Base-by-base conservation (phyloP, 257 asterid species). In the Cinchona pubescens region DNA sequence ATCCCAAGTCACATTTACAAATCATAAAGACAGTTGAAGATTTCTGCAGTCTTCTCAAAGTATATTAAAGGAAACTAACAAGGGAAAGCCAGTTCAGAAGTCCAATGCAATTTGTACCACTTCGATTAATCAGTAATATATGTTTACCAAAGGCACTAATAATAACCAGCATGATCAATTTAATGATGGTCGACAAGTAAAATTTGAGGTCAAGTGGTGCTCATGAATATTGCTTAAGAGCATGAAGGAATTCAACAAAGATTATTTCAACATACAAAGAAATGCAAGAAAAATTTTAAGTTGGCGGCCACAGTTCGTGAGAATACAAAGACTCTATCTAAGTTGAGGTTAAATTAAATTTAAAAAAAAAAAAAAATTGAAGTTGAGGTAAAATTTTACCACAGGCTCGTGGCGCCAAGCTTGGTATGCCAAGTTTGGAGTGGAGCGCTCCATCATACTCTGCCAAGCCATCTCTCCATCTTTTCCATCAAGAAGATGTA, bases 351-450 rank as follows among this genome's bases (percentile, higher is more conserved):
- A 73, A 79, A 74, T 60, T 67, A 73, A 79, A 75, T 60, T 67
- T 79, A 21, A 11, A 55, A 15, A 30, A 72, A 23, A 14, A 38
- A 68, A 56, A n/a, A n/a, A n/a, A n/a, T n/a, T n/a, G n/a, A 42
- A 45, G 51, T 42, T 58, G 51, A 56, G 68, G 48, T 19, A 49
- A 73, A 79, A 75, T 60, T 67, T 79, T 76, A 95, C 98, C 96
- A 82, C 91, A 35, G 97, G 94, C 77, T 95, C 99, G 60, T 91
- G 89, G 82, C 92, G 96, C 99, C 98, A 95, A 83, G 99, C 99
- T 82, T 90, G 96, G 89, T 92, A 91, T 35, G 93, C 74, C 85
- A 95, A 64, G 86, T 88, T 91, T 64, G 97, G 76, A 19, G 96
- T 88, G 80, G 96, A 87, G 70, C 88, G 96, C 75, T 91, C 94